Evolutionary conservation across 768 basidiomycete genomes (phyloP).

Genomic region (Termitomyces sp.): DNA sequence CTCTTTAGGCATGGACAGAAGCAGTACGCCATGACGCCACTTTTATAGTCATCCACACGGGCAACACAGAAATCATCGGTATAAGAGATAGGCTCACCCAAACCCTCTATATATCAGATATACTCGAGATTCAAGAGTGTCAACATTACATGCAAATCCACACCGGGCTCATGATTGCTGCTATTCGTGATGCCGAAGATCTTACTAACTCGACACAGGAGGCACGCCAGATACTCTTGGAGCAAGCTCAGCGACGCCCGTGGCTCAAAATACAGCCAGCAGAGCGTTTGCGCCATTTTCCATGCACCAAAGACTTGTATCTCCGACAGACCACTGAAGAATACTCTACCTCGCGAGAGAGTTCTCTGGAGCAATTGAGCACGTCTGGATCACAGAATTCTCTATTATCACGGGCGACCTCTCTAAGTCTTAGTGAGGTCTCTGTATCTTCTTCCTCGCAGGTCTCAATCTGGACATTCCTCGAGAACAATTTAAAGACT

Average conservation of each 20-base stretch:
- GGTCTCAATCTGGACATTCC: too few species aligned
- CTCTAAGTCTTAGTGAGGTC: too few species aligned
- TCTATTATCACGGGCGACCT: too few species aligned
- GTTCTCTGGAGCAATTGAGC: too few species aligned
- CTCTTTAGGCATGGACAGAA: constrained; percentile 6
- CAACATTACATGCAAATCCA: neutral
- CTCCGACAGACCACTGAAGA: neutral
- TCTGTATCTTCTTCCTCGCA: too few species aligned
- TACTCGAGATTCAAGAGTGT: neutral
- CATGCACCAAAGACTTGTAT: neutral
- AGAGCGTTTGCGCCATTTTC: neutral
- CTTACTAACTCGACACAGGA: neutral
- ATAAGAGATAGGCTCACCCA: neutral
- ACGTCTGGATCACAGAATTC: too few species aligned
- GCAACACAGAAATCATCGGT: constrained; percentile 3
- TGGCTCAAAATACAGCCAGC: neutral
- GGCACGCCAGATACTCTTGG: neutral
- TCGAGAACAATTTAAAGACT: too few species aligned
- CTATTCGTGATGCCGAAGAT: neutral
- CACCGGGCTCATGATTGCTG: neutral
- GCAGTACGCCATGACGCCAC: constrained; percentile 4
- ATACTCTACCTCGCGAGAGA: too few species aligned
- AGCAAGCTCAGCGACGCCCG: neutral
- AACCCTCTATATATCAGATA: constrained; percentile 4
- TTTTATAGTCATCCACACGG: constrained; percentile 3